A percentile compares a stretch with the other conserved stretches of the same genome.
phyloP scores from a whole-genome alignment of 805 yeast species.

The Myxozyma mucilagina region DNA sequence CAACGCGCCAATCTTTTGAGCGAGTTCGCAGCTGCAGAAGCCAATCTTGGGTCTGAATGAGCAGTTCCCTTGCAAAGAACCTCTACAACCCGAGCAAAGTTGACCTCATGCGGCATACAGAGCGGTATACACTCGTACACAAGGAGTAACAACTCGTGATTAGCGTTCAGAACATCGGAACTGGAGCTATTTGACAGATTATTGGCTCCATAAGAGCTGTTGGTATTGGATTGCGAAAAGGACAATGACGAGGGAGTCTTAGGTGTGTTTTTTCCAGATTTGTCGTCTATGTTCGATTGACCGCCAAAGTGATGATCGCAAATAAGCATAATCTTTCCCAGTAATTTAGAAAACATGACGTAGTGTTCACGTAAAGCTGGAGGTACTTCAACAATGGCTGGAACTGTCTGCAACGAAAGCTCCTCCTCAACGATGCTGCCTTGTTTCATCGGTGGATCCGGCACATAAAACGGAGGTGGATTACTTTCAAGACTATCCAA shows the following conservation, averaged over 20 bases:
- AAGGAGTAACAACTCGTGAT: slow-evolving; percentile 65
- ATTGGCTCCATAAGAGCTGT: background rate
- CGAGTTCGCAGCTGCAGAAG: slow-evolving; percentile 63
- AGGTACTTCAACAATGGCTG: slow-evolving; percentile 7
- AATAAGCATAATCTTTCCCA: slow-evolving; percentile 56
- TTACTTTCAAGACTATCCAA: slow-evolving; percentile 55
- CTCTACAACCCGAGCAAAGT: slow-evolving; percentile 68
- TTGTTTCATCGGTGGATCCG: slow-evolving; percentile 40
- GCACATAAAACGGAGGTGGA: slow-evolving; percentile 73
- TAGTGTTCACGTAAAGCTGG: slow-evolving; percentile 46
- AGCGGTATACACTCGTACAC: slow-evolving; percentile 75
- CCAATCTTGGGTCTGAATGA: slow-evolving; percentile 62
- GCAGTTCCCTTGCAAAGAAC: slow-evolving; percentile 73
- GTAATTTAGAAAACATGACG: slow-evolving; percentile 65
- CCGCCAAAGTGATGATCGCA: slow-evolving; percentile 63
- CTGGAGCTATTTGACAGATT: background rate
- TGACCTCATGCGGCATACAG: slow-evolving; percentile 54
- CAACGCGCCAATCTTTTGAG: slow-evolving; percentile 72
- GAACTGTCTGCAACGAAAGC: background rate
- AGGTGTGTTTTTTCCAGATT: slow-evolving; percentile 25
- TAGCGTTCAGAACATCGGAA: slow-evolving; percentile 37
- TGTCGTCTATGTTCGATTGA: slow-evolving; percentile 44
- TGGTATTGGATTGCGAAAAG: background rate
- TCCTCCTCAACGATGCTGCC: slow-evolving; percentile 1
- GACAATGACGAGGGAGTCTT: slow-evolving; percentile 22